Conservation (phyloP, 345 rosid species). For the Pugionium dolabratum region DNA sequence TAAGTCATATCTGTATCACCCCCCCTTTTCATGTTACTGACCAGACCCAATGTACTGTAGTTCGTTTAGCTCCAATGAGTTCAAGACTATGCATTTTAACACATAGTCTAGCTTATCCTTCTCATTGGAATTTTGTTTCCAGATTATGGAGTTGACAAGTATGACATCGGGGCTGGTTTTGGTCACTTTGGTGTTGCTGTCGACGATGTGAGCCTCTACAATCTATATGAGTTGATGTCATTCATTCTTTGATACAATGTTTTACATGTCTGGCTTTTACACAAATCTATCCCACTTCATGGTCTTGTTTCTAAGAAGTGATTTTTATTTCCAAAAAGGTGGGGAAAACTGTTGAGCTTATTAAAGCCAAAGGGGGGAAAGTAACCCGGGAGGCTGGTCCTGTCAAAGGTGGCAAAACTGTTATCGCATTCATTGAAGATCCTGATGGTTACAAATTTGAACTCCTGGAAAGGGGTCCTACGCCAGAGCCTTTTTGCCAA, state of each 20-base stretch:
- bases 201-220: conserved; percentile 72
- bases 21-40: not conserved
- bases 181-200: conserved; percentile 98
- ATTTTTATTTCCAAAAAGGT: conserved; percentile 47
- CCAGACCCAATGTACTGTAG: not conserved
- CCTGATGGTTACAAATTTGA: conserved; percentile 99
- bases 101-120: not conserved
- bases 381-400: conserved; percentile 93
- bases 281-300: not conserved
- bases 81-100: conserved; percentile 3
- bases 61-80: not conserved
- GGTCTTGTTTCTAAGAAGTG: conserved; percentile 7
- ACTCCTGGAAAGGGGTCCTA: conserved; percentile 92
- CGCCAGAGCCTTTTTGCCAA: conserved; percentile 98
- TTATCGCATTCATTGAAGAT: conserved; percentile 92
- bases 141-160: conserved; percentile 96
- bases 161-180: conserved; percentile 84
- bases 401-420: conserved; percentile 88
- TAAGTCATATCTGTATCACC: conserved; percentile 43
- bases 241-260: not conserved
- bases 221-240: not conserved
- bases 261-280: not conserved
- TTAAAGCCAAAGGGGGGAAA: conserved; percentile 91
- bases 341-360: conserved; percentile 77
- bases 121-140: conserved; percentile 18